Evolutionary conservation across 2,329 filamentous ascomycete genomes (phyloP), one percentile per base, ranked within the genome.

Genomic region (Diaporthe batatas): DNA sequence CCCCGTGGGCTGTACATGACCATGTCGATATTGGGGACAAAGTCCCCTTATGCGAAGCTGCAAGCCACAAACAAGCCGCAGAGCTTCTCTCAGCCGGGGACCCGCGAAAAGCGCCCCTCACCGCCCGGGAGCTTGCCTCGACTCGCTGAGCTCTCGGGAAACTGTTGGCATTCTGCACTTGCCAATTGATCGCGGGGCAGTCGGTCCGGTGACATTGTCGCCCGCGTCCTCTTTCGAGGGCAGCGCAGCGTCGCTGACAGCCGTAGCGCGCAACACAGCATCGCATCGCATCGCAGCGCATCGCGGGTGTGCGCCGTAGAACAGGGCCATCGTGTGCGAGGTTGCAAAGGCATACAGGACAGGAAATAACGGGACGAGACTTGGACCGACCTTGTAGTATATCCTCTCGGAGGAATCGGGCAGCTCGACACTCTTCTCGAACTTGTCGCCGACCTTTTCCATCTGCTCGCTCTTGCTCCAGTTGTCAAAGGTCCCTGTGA

Each of bases 401-500:
- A 97, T 92, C 85, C 96, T 98, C 76, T 91, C 86, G 64, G 86
- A 84, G 21, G 86, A 84, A 71, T 90, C 86, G 65, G 92, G 86
- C 44, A 98, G 87, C 69, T 90, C 86, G 74, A 99, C 94, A 44
- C 90, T 90, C 87, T 98, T 75, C 83, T 93, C 88, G 83, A 97
- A 97, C 78, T 88, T 79, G 76, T 91, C 86, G 80, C 89, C 93
- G 53, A 91, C 88, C 85, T 94, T 94, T 62, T 95, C 91, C 72
- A 99, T 89, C 86, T 93, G 90, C 82, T 96, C 90, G 72, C 91
- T 94, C 87, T 96, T 96, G 77, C 89, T 89, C 96, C 96, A 99
- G 85, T 94, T 89, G 84, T 98, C 96, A 81, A 98, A 98, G 75
- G 94, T 96, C 81, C 96, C 96, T 53, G 96, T 98, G 78, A 98